Percentiles rank a stretch among this genome's conserved stretches.
Evolutionary conservation across 257 asterid genomes (phyloP).

Genomic region (Solanum chaucha): DNA sequence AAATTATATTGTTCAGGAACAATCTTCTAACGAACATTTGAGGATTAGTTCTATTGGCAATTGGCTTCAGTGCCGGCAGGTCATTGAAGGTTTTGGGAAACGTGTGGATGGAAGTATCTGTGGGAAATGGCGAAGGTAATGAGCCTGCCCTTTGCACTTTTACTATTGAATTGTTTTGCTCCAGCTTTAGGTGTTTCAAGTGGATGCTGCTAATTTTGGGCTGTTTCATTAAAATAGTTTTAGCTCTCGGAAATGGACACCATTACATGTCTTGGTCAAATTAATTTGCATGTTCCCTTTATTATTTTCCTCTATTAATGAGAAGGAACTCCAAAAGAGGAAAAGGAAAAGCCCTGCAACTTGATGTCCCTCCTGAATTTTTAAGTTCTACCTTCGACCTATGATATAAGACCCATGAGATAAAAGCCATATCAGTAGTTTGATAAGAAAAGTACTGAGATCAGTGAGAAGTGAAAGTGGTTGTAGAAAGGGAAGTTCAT

Average conservation of each 20-base stretch:
- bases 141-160: not conserved
- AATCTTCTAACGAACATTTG: constrained; percentile 13
- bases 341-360: not conserved
- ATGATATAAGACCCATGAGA: not conserved
- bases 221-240: not conserved
- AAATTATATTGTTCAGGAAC: constrained; percentile 25
- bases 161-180: not conserved
- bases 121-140: constrained; percentile 90
- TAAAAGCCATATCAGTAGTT: not conserved
- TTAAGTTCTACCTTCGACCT: not conserved
- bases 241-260: not conserved
- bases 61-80: constrained; percentile 83
- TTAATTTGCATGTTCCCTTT: not conserved
- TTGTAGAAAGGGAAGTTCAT: not conserved
- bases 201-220: not conserved
- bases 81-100: constrained; percentile 40
- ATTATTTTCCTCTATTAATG: not conserved
- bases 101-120: constrained; percentile 59
- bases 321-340: not conserved
- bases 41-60: constrained; percentile 53
- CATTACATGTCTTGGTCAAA: not conserved
- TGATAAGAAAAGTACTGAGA: not conserved
- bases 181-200: not conserved
- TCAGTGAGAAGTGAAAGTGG: not conserved
- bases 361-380: not conserved